Evolutionary conservation across 306 rosid species (phyloP), one percentile per base, ranked within the genome.

Genomic region (Vigna reflexopilosa): DNA sequence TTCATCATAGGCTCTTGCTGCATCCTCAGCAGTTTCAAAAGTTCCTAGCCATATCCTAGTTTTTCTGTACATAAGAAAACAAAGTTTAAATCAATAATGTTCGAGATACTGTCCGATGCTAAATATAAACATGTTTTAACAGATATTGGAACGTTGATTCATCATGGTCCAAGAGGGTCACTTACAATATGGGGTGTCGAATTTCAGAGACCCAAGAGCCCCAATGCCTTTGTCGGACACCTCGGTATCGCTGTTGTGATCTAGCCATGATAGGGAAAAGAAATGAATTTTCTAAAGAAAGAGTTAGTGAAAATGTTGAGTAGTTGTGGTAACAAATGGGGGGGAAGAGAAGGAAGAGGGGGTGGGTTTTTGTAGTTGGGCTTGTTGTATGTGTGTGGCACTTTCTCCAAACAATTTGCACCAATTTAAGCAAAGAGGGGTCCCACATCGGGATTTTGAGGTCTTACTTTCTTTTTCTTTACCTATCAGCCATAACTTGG

Each of bases 151-250:
- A 28, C 20, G 15, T 28, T 62, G 20, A 34, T 61, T 61, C 15
- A 4, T 13, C n/a, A 61, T 7, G 19, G 28, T 26, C 8, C 13
- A 5, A 1, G n/a, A n/a, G 67, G 59, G 73, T 16, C 14, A 70
- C 97, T 85, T 88, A 95, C 98, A 95, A 78, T 26, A 95, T 84
- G 20, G 98, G 98, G 70, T 95, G 98, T 45, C 98, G 94, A 79
- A 95, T 95, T 83, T 95, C 98, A 0, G 98, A 95, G 72, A 95
- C 98, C 98, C 98, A 95, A 58, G 98, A 95, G 66, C 98, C 98
- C 98, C 98, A 95, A 32, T 95, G 98, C 89, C 98, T 88, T 80
- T 95, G 98, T 81, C 98, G 90, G 58, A 95, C 98, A 12, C 98
- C 98, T 84, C 98, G 90, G 67, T 82, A 95, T 56, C 98, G 85